A percentile compares a stretch with the other conserved stretches of the same genome.
phyloP scores from a whole-genome alignment of 352 stramenopile genomes.

The Globisporangium mamillatum region DNA sequence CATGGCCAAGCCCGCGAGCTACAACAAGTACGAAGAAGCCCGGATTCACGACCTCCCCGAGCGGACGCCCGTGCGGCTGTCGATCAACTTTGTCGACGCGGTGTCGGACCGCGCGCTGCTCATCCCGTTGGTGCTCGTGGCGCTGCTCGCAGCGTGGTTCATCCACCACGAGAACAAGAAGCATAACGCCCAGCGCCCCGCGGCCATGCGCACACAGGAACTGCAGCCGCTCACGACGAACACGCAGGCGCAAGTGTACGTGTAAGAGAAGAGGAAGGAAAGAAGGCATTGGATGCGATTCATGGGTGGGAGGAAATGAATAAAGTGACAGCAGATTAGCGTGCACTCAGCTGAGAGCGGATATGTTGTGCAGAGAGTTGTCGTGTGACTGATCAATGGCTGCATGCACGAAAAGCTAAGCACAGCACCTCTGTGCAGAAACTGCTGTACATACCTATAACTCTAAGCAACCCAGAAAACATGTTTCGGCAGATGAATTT shows the following conservation, averaged over 20 bases:
- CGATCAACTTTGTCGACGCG: slow-evolving; percentile 4
- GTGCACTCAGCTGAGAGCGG: no score
- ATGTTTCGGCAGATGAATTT: no score
- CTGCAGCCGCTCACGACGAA: slow-evolving; percentile 5
- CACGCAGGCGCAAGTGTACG: slow-evolving; percentile 6
- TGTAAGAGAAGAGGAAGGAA: background rate
- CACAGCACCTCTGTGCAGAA: no score
- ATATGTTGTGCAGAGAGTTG: no score
- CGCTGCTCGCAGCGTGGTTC: slow-evolving; percentile 12
- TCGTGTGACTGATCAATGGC: no score
- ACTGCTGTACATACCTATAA: no score
- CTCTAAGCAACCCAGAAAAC: no score
- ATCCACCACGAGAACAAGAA: slow-evolving; percentile 11
- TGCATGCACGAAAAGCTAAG: no score
- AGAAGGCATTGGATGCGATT: background rate
- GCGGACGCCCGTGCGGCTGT: background rate
- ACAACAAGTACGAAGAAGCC: slow-evolving; percentile 13
- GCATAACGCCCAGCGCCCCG: background rate
- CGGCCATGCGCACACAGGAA: background rate
- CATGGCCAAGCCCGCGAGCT: slow-evolving; percentile 20
- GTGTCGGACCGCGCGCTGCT: background rate
- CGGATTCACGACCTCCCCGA: background rate
- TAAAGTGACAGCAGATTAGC: no score
- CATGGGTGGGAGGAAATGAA: no score
- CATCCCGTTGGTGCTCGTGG: slow-evolving; percentile 9